These are phyloP conservation scores for Colletotrichum australisinense DNA, from an alignment of 2,329 filamentous ascomycete genomes.

Conservation along the genomic window DNA sequence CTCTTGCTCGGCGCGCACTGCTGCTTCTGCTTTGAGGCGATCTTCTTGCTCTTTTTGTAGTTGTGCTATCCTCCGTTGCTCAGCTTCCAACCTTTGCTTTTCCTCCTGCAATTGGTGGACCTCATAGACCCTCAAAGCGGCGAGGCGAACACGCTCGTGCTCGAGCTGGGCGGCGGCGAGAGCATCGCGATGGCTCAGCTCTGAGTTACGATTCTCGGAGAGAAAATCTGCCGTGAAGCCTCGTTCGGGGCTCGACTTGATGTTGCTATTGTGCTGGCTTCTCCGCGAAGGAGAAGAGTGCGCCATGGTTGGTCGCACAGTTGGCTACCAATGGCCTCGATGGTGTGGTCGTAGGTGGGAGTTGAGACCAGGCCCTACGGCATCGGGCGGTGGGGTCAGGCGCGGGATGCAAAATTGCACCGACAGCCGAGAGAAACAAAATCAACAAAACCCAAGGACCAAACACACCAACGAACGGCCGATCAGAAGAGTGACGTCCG, in stretches of 20 bases:
- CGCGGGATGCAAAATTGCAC: slow-evolving; percentile 24
- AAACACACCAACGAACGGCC: neutral
- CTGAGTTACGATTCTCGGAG: slow-evolving; percentile 69
- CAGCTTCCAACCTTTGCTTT: slow-evolving; percentile 53
- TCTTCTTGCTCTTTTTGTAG: slow-evolving; percentile 60
- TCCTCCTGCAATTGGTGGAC: slow-evolving; percentile 60
- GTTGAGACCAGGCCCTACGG: slow-evolving; percentile 25
- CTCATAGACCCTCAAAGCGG: slow-evolving; percentile 60
- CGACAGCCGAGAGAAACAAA: slow-evolving; percentile 4
- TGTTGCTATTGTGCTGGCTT: slow-evolving; percentile 44
- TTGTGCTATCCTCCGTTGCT: slow-evolving; percentile 55
- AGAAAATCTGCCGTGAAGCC: slow-evolving; percentile 70
- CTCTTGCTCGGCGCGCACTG: slow-evolving; percentile 58
- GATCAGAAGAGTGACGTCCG: slow-evolving; percentile 14
- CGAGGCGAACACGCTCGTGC: slow-evolving; percentile 72
- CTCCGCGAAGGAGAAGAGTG: slow-evolving; percentile 55
- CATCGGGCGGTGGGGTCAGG: slow-evolving; percentile 31
- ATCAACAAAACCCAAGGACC: neutral
- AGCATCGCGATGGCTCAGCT: slow-evolving; percentile 72
- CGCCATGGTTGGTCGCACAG: slow-evolving; percentile 49
- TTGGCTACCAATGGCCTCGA: slow-evolving; percentile 3
- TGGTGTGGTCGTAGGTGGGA: slow-evolving; percentile 1
- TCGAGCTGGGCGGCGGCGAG: slow-evolving; percentile 73
- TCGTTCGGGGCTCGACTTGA: slow-evolving; percentile 55
- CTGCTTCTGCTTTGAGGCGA: slow-evolving; percentile 56